Evolutionary conservation across 2,329 filamentous ascomycete genomes (phyloP).

Genomic region (Tolypocladium tropicale): DNA sequence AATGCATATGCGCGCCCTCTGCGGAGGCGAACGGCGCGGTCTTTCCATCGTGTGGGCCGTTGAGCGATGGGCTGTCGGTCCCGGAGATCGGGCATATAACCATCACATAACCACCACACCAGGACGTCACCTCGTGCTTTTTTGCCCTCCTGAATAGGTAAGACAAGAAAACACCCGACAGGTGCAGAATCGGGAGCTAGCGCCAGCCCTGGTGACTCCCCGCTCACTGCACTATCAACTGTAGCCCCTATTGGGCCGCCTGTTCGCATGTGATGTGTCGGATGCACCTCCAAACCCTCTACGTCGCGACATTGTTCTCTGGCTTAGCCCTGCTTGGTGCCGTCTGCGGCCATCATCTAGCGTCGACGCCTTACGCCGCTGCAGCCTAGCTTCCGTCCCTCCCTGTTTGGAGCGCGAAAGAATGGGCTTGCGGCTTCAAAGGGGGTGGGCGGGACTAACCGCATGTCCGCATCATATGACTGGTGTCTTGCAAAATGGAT

Average conservation of each 20-base stretch:
- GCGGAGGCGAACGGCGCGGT: no score
- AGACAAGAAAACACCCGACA: background rate
- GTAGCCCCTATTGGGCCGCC: background rate
- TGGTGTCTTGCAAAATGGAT: slow-evolving; percentile 4
- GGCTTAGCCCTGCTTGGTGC: background rate
- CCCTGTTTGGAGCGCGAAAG: background rate
- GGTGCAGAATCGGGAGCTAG: background rate
- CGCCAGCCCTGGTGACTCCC: background rate
- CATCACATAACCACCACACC: no score
- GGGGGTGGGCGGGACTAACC: slow-evolving; percentile 5
- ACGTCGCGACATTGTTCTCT: background rate
- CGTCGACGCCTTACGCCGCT: background rate
- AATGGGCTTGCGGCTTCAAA: background rate
- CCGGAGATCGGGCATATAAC: background rate
- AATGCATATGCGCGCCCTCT: no score
- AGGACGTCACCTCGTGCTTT: background rate
- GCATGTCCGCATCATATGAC: slow-evolving; percentile 10
- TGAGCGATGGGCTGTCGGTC: no score
- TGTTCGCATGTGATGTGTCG: background rate
- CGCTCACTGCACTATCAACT: background rate
- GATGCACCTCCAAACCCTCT: background rate
- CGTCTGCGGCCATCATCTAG: background rate
- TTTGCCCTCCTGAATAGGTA: no score
- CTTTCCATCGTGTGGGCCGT: no score
- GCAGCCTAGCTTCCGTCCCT: background rate